Evolutionary conservation across 768 basidiomycete genomes (phyloP).

Genomic region (Suillus spraguei): DNA sequence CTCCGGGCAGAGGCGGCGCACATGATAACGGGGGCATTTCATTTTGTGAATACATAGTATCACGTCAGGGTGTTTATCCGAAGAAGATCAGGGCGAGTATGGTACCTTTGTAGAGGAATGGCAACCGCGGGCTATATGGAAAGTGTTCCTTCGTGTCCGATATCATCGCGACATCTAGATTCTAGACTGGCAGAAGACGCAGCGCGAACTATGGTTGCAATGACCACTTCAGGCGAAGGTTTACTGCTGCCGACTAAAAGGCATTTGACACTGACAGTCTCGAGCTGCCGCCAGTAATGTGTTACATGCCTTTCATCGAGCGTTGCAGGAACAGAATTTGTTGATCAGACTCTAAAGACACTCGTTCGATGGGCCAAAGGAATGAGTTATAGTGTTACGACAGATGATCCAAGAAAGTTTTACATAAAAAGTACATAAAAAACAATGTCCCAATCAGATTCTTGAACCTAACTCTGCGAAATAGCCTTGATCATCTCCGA

Average conservation of each 20-base stretch:
- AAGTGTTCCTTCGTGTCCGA: neutral
- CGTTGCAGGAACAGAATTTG: neutral
- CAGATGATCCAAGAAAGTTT: neutral
- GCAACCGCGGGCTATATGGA: too few relatives aligned
- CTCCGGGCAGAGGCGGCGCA: neutral
- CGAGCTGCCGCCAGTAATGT: neutral
- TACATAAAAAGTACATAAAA: neutral
- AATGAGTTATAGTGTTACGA: neutral
- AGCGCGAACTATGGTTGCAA: neutral
- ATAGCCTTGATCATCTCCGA: constrained; percentile 91
- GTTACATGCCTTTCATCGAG: neutral
- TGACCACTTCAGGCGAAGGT: neutral
- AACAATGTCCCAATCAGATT: neutral
- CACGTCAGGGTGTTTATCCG: neutral
- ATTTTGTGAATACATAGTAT: neutral
- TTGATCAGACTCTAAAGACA: neutral
- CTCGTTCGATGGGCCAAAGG: neutral
- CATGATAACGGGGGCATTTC: neutral
- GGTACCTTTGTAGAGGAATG: neutral
- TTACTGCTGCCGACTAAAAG: neutral
- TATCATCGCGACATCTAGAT: neutral
- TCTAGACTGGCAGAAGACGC: too few relatives aligned
- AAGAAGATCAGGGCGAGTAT: neutral
- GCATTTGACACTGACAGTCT: neutral
- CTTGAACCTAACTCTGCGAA: constrained; percentile 52